Base-by-base conservation (phyloP, 2,329 filamentous ascomycete genomes). In the Paecilomyces sp. region DNA sequence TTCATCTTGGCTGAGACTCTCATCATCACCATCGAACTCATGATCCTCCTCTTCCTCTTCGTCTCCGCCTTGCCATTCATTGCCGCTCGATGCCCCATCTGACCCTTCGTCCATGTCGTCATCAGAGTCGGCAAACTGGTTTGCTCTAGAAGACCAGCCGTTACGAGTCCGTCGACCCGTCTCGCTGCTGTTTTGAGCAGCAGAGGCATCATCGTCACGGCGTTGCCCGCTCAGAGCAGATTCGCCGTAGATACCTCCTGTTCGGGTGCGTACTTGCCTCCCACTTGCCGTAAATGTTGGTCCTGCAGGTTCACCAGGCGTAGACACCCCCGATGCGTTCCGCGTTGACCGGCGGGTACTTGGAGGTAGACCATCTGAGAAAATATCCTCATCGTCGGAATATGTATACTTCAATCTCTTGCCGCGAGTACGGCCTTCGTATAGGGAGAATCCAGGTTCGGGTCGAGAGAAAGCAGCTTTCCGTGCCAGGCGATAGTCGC, bases 351-450 rank as follows among this genome's bases (percentile, higher is more conserved):
- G 79, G 53, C 84, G 86, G 18, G 86, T 83, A 4, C 15, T 47
- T 12, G 90, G 91, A 6, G 87, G 84, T 18, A 78, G 77, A 61
- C 80, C 92, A 72, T 73, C 83, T 57, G 77, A 80, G 54, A 86
- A 85, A 15, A 88, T 85, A 36, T 88, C 88, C 65, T 95, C 91
- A 25, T 95, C 91, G 57, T 97, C 92, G 0, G 92, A 95, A 71
- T 90, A 99, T 0, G 91, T 99, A 71, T 99, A 99, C 75, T 92
- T 95, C 77, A 96, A 89, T 62, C 93, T 89, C 80, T 99, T 97
- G 59, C 94, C 94, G 61, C 94, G 87, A 4, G 95, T 99, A 57
- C 94, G 90, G 56, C 94, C 94, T 78, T 99, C 94, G 73, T 99
- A 99, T 60, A 96, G 81, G 0, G 92, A 97, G 71, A 93, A 95